Conservation (phyloP, 164 flowering plant genomes). For the Santalum album region DNA sequence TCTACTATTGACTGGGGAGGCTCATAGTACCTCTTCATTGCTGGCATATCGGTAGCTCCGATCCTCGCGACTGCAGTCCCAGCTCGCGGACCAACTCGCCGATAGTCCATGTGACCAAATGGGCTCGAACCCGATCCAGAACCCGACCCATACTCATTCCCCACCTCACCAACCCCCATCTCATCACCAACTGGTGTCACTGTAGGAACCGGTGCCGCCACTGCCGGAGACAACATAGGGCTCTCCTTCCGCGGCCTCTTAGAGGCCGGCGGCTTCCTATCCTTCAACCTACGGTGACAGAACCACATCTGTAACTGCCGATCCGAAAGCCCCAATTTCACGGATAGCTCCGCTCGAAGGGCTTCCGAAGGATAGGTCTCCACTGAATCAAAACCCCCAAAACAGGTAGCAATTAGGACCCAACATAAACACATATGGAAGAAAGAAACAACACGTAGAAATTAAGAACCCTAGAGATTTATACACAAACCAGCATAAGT, state of each 20-base stretch:
- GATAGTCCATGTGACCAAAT: slow-evolving; percentile 25
- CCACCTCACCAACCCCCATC: slow-evolving; percentile 16
- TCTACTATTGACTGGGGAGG: slow-evolving; percentile 47
- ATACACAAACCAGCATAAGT: slow-evolving; percentile 62
- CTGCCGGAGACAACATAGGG: slow-evolving; percentile 3
- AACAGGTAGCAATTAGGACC: slow-evolving; percentile 4
- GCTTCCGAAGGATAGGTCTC: slow-evolving; percentile 76
- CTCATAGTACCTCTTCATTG: slow-evolving; percentile 50
- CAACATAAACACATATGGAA: slow-evolving; percentile 3
- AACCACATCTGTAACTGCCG: slow-evolving; percentile 98
- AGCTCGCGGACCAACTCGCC: slow-evolving; percentile 20
- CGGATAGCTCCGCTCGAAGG: slow-evolving; percentile 60
- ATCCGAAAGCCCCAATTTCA: slow-evolving; percentile 60
- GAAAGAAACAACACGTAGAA: slow-evolving; percentile 6
- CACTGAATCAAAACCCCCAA: slow-evolving; percentile 27
- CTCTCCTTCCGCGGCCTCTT: slow-evolving; percentile 41
- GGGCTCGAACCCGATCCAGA: slow-evolving; percentile 46
- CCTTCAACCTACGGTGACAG: slow-evolving; percentile 86
- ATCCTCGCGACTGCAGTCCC: slow-evolving; percentile 40
- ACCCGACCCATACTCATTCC: slow-evolving; percentile 32
- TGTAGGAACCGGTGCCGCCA: neutral
- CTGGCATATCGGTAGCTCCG: slow-evolving; percentile 27
- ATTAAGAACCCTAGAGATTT: no score
- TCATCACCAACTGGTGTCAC: slow-evolving; percentile 8
- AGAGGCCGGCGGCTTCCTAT: slow-evolving; percentile 39